Percentiles rank a stretch among this genome's conserved stretches.
These are phyloP conservation scores for Mortierella claussenii DNA, from an alignment of 192 early-diverging fungal genomes.

Conservation along the genomic window DNA sequence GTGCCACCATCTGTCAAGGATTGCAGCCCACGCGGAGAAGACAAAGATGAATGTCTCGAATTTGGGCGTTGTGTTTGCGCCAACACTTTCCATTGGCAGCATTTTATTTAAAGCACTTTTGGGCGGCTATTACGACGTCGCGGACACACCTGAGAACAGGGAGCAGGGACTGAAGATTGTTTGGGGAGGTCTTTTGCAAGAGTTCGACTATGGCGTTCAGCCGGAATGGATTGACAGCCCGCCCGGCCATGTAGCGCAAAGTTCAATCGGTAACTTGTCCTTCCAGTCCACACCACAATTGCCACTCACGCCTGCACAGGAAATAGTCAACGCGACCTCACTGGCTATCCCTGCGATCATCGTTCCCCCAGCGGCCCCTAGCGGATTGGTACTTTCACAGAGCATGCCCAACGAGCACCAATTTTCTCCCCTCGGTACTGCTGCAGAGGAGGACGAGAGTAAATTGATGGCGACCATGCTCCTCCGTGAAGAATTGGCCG, in stretches of 20 bases:
- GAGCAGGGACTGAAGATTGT: constrained; percentile 39
- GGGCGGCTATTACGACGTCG: constrained; percentile 41
- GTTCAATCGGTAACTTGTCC: neutral
- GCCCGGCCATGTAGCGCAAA: neutral
- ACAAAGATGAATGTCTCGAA: constrained; percentile 73
- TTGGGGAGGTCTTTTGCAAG: constrained; percentile 40
- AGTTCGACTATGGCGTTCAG: constrained; percentile 17
- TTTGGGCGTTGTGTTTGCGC: constrained; percentile 70
- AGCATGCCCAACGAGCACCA: no score
- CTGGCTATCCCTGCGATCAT: neutral
- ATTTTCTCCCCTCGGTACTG: neutral
- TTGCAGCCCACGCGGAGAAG: constrained; percentile 55
- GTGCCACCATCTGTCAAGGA: constrained; percentile 63
- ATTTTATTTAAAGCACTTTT: constrained; percentile 65
- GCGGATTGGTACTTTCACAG: no score
- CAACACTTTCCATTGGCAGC: constrained; percentile 64
- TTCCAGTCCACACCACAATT: constrained; percentile 1
- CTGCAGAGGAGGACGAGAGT: constrained; percentile 19
- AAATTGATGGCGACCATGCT: constrained; percentile 32
- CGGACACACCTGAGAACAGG: constrained; percentile 32
- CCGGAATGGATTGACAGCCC: constrained; percentile 26
- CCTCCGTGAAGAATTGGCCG: constrained; percentile 16
- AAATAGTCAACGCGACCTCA: constrained; percentile 10
- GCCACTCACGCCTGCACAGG: constrained; percentile 30
- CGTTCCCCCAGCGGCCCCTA: no score